phyloP scores from a whole-genome alignment of 2,329 filamentous ascomycete species.

The Aureobasidium vineae region DNA sequence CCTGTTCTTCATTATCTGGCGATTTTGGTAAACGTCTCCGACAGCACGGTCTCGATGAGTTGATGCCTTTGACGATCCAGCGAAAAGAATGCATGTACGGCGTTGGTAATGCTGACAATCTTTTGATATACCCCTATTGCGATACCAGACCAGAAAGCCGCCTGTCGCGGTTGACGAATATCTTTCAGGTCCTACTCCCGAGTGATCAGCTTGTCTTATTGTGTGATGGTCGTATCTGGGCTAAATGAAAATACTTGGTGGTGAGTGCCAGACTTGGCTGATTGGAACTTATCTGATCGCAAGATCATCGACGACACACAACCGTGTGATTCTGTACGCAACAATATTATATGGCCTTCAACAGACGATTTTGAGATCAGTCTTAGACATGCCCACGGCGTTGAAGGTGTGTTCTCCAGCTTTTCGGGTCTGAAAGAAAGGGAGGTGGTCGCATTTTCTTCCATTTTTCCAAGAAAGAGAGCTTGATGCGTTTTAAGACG shows the following conservation, averaged over 20 bases:
- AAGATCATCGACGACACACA: neutral
- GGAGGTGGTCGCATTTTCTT: neutral
- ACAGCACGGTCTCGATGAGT: neutral
- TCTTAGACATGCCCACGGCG: neutral
- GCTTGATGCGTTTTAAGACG: constrained; percentile 29
- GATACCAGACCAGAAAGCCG: constrained; percentile 7
- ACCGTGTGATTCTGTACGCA: neutral
- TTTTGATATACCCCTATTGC: constrained; percentile 24
- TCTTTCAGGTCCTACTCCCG: neutral
- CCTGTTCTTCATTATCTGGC: constrained; percentile 84
- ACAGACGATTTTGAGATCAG: too few species aligned
- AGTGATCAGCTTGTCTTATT: neutral
- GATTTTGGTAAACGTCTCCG: constrained; percentile 67
- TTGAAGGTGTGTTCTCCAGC: neutral
- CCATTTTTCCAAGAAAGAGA: constrained; percentile 29
- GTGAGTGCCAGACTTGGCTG: neutral
- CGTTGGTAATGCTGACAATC: neutral
- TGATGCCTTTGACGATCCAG: constrained; percentile 23
- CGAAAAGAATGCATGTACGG: constrained; percentile 16
- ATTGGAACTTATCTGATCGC: neutral
- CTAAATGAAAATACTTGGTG: neutral
- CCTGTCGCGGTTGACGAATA: neutral
- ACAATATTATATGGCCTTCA: neutral
- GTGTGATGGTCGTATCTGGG: neutral
- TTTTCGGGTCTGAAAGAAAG: neutral